These are phyloP conservation scores for Linnemannia exigua DNA, from an alignment of 192 early-diverging fungal species.

Conservation along the genomic window DNA sequence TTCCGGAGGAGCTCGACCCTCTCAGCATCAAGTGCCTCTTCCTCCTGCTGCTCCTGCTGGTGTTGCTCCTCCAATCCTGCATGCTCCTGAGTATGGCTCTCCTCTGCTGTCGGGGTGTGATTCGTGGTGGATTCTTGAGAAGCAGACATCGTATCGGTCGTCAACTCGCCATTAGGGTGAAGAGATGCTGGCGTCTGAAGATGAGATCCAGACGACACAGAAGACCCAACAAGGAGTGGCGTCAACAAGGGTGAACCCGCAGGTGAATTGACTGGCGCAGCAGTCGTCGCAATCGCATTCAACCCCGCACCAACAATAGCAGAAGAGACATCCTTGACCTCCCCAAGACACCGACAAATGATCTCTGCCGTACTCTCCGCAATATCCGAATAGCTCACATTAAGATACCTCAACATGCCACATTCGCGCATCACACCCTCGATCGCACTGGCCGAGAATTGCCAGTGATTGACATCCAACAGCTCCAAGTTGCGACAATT, in stretches of 20 bases:
- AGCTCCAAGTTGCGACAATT: slow-evolving; percentile 51
- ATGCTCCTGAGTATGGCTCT: background rate
- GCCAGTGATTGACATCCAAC: slow-evolving; percentile 56
- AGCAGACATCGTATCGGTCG: background rate
- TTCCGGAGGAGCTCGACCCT: slow-evolving; percentile 18
- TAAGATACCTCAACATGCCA: slow-evolving; percentile 48
- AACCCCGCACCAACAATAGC: background rate
- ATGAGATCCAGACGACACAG: background rate
- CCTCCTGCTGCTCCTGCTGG: background rate
- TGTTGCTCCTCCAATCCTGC: background rate
- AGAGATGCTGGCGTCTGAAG: slow-evolving; percentile 24
- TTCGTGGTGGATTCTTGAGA: background rate
- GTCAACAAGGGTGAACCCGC: background rate
- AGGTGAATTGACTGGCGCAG: background rate
- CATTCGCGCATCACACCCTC: slow-evolving; percentile 43
- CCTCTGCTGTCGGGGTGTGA: background rate
- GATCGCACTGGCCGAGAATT: slow-evolving; percentile 46
- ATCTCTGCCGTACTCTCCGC: slow-evolving; percentile 31
- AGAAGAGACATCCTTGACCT: slow-evolving; percentile 13
- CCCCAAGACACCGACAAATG: slow-evolving; percentile 42
- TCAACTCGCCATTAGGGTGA: background rate
- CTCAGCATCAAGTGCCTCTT: slow-evolving; percentile 15
- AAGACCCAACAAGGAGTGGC: background rate
- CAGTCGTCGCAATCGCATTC: background rate
- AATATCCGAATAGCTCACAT: slow-evolving; percentile 47